A percentile compares a stretch with the other conserved stretches of the same genome.
These are phyloP conservation scores for Clonostachys chloroleuca DNA, from an alignment of 2,329 filamentous ascomycete species.

Conservation along the genomic window DNA sequence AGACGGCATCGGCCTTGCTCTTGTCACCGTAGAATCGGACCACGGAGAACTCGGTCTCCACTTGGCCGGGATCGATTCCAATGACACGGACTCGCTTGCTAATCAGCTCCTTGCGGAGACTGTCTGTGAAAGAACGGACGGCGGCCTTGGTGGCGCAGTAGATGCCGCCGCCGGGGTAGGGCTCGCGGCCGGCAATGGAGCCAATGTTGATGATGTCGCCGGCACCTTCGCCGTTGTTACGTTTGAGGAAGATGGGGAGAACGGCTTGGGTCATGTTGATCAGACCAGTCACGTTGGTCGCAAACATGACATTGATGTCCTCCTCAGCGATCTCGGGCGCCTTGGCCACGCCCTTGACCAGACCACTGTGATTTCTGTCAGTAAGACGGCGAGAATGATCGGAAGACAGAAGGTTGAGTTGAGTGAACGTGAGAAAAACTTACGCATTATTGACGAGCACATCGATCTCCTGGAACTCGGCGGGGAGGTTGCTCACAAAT, in stretches of 20 bases:
- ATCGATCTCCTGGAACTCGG: constrained; percentile 80
- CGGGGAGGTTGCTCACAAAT: constrained; percentile 71
- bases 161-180: constrained; percentile 80
- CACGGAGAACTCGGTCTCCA: constrained; percentile 92
- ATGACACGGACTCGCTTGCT: constrained; percentile 78
- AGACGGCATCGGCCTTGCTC: constrained; percentile 83
- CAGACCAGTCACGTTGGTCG: constrained; percentile 89
- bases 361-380: constrained; percentile 50
- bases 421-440: constrained; percentile 22
- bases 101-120: constrained; percentile 78
- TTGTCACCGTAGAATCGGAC: constrained; percentile 88
- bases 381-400: no score
- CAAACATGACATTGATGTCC: constrained; percentile 84
- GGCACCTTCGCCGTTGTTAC: constrained; percentile 61
- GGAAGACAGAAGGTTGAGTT: background rate
- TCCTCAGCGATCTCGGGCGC: constrained; percentile 80
- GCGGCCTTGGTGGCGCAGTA: constrained; percentile 96
- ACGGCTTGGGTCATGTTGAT: constrained; percentile 97
- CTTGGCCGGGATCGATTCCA: constrained; percentile 86
- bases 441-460: constrained; percentile 96
- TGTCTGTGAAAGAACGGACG: constrained; percentile 78
- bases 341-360: constrained; percentile 84
- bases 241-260: constrained; percentile 74
- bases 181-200: constrained; percentile 81
- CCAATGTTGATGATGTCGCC: constrained; percentile 96